A percentile compares a stretch with the other conserved stretches of the same genome.
These are phyloP conservation scores for Globisporangium cylindrosporum DNA, from an alignment of 352 stramenopile species.

Conservation along the genomic window DNA sequence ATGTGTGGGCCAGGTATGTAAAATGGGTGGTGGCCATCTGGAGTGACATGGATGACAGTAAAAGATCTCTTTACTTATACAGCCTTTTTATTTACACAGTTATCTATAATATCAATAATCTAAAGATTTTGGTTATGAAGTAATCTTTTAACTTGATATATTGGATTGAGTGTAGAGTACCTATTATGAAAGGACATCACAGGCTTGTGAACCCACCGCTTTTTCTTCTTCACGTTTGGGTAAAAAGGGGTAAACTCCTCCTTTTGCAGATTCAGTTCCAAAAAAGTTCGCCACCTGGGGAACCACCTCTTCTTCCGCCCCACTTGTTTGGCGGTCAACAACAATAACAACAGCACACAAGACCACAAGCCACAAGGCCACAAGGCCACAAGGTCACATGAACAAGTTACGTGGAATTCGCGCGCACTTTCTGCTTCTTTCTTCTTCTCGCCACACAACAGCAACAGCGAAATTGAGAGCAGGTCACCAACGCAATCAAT, in stretches of 20 bases:
- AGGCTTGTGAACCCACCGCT: not conserved
- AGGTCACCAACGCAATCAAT: not conserved
- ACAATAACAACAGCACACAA: not conserved
- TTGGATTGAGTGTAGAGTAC: not conserved
- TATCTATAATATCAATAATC: not conserved
- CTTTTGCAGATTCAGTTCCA: not conserved
- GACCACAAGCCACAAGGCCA: not conserved
- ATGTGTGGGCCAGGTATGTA: not conserved
- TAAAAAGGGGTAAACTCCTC: not conserved
- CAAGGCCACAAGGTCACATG: not conserved
- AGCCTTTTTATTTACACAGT: not conserved
- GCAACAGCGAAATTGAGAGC: not conserved
- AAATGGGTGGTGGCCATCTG: not conserved
- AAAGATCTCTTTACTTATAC: not conserved
- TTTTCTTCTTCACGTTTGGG: not conserved
- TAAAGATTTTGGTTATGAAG: no score
- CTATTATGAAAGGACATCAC: not conserved
- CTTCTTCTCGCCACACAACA: not conserved
- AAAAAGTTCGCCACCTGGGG: not conserved
- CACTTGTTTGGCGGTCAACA: not conserved
- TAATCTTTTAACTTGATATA: not conserved
- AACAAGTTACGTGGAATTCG: not conserved
- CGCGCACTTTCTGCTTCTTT: not conserved
- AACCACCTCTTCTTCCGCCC: not conserved
- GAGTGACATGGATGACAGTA: not conserved